Base-by-base conservation (phyloP, 169 alveolate genomes). In the Nephromyces sp. region DNA sequence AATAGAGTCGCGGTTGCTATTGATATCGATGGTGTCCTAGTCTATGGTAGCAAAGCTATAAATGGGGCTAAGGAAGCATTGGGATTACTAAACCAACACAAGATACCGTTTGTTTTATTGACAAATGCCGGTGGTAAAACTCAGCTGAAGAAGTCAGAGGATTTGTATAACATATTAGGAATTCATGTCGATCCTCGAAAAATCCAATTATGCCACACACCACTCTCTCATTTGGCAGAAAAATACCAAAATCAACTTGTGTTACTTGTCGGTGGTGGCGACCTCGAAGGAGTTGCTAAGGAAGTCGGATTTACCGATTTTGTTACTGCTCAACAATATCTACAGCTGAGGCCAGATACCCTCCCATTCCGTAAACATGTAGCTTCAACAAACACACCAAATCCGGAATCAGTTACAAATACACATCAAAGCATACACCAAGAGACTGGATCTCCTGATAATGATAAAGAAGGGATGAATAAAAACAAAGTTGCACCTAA, bases 21-120 rank as follows among this genome's bases (percentile, higher is more conserved):
- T 8, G 68, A 62, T 57, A 62, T 62, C 68, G 68, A 62, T 62
- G 68, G 68, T 8, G 68, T 62, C 8, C 68, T 62, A 15, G 63
- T 62, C 15, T 8, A 57, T 8, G 68, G 68, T n/a, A 15, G 28
- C 8, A 15, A 62, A 21, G 63, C 68, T 8, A 24, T 62, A 8
- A 24, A 62, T 24, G 68, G 68, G 51, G 68, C 68, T n/a, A 21
- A 21, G 51, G 68, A 62, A n/a, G 68, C 68, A 24, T 8, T 62
- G 15, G 8, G n/a, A 8, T 8, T 21, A 8, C 51, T 62, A 57
- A 15, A n/a, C n/a, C 33, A 62, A 8, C 33, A n/a, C 66, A 57
- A 62, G 15, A 8, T 62, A 8, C 68, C 68, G 15, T 62, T 62
- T n/a, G 28, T n/a, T 8, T 62, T 62, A 8, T 62, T 62, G 68